These are phyloP conservation scores for Rosa chinensis DNA, from an alignment of 306 rosid genomes.

Conservation along the genomic window DNA sequence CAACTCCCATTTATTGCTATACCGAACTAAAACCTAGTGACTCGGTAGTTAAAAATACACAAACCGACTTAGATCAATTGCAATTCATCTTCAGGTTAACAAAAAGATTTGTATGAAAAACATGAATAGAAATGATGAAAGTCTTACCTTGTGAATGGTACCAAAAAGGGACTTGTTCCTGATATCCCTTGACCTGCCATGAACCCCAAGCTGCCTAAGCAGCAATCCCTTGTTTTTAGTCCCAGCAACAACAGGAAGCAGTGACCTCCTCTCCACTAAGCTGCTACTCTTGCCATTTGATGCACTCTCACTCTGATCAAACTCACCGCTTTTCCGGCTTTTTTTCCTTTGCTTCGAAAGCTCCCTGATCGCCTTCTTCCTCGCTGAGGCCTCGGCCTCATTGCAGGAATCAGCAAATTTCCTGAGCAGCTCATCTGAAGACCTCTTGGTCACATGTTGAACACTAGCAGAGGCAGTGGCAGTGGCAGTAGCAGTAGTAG, in stretches of 20 bases:
- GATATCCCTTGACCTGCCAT: slow-evolving; percentile 46
- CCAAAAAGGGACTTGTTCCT: slow-evolving; percentile 64
- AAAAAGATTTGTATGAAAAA: neutral
- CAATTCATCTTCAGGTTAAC: neutral
- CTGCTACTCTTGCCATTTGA: slow-evolving; percentile 19
- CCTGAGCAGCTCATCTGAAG: slow-evolving; percentile 79
- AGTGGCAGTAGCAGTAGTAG: neutral
- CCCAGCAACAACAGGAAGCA: slow-evolving; percentile 38
- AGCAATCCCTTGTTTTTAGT: slow-evolving; percentile 45
- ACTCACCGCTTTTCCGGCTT: slow-evolving; percentile 21
- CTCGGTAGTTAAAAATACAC: neutral
- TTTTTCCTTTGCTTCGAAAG: slow-evolving; percentile 36
- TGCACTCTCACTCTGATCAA: slow-evolving; percentile 38
- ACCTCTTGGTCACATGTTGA: slow-evolving; percentile 67
- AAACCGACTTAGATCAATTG: neutral
- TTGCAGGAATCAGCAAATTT: slow-evolving; percentile 57
- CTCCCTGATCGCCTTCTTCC: slow-evolving; percentile 27
- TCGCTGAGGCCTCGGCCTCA: slow-evolving; percentile 4
- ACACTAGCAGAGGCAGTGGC: slow-evolving; percentile 29
- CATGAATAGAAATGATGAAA: neutral
- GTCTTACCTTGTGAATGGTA: slow-evolving; percentile 63
- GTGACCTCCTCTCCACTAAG: slow-evolving; percentile 58
- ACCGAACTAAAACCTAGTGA: neutral
- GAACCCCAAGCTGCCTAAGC: slow-evolving; percentile 52
- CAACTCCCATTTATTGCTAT: neutral